Conservation (phyloP, 2,329 filamentous ascomycete species). For the Colletotrichum sp. region DNA sequence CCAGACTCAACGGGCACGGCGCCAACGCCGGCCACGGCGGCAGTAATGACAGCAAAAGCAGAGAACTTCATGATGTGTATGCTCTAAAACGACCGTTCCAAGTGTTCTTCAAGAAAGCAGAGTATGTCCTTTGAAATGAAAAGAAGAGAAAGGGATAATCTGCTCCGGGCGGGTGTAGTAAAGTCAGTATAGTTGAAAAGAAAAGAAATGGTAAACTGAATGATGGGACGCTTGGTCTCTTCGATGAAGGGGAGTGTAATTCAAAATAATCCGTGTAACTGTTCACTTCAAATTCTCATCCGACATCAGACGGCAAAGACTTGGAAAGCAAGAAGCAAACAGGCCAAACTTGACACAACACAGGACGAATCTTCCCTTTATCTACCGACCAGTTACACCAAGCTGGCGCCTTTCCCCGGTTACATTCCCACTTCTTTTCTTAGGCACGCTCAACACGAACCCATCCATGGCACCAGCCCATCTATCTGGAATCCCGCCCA, state of each 20-base stretch:
- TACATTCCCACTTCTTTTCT: neutral
- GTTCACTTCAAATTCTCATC: neutral
- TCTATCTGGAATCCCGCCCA: neutral
- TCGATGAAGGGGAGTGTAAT: neutral
- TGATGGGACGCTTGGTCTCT: neutral
- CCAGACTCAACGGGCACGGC: conserved; percentile 7
- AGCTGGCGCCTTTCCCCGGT: neutral
- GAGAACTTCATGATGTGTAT: conserved; percentile 9
- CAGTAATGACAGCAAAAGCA: neutral
- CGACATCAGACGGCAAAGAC: neutral
- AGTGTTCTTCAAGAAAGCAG: neutral
- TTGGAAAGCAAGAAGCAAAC: neutral
- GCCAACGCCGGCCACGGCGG: neutral
- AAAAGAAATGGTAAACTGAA: neutral
- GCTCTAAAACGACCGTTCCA: neutral
- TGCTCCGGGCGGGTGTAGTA: neutral
- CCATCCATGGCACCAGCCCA: neutral
- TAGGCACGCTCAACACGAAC: neutral
- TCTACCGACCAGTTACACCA: neutral
- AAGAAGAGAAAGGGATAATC: neutral
- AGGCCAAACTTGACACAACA: neutral
- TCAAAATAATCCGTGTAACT: neutral
- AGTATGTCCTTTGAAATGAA: neutral
- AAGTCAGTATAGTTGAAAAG: neutral
- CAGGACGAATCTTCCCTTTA: neutral